phyloP scores from a whole-genome alignment of 352 stramenopile species.

The Peronosclerospora sorghi region DNA sequence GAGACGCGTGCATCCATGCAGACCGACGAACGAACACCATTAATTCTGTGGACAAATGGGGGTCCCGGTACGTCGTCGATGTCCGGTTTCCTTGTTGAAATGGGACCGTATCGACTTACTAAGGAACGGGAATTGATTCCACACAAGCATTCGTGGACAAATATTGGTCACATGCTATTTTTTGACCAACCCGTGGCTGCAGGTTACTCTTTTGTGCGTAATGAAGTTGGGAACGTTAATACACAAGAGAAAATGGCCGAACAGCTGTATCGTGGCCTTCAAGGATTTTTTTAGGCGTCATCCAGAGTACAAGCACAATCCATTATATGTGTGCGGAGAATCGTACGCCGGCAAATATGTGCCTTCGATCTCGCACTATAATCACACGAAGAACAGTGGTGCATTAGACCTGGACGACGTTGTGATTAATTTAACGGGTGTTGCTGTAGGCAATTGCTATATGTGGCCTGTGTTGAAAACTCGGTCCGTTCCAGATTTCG shows the following conservation, averaged over 20 bases:
- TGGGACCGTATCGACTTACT: constrained; percentile 65
- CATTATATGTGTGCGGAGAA: constrained; percentile 78
- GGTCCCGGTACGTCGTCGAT: constrained; percentile 71
- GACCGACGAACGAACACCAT: constrained; percentile 36
- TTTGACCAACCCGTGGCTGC: constrained; percentile 76
- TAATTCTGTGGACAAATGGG: constrained; percentile 76
- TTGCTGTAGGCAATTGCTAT: constrained; percentile 87
- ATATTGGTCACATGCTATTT: constrained; percentile 76
- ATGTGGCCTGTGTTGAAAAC: constrained; percentile 81
- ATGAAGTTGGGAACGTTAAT: constrained; percentile 59
- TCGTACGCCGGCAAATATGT: constrained; percentile 97
- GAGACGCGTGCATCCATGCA: constrained; percentile 39
- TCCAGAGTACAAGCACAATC: constrained; percentile 56
- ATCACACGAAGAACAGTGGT: constrained; percentile 77
- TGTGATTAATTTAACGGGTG: constrained; percentile 68
- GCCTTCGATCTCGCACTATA: constrained; percentile 89
- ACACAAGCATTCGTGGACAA: constrained; percentile 59
- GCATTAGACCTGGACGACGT: constrained; percentile 21
- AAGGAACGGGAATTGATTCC: constrained; percentile 56
- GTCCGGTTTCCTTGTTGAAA: constrained; percentile 65
- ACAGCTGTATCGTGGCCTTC: constrained; percentile 89
- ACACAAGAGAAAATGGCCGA: constrained; percentile 54
- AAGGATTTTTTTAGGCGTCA: constrained; percentile 86
- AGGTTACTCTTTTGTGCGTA: constrained; percentile 60
- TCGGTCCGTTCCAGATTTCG: constrained; percentile 70